Evolutionary conservation across 2,329 filamentous ascomycete genomes (phyloP), one percentile per base, ranked within the genome.

Genomic region (Beauveria brongniartii): DNA sequence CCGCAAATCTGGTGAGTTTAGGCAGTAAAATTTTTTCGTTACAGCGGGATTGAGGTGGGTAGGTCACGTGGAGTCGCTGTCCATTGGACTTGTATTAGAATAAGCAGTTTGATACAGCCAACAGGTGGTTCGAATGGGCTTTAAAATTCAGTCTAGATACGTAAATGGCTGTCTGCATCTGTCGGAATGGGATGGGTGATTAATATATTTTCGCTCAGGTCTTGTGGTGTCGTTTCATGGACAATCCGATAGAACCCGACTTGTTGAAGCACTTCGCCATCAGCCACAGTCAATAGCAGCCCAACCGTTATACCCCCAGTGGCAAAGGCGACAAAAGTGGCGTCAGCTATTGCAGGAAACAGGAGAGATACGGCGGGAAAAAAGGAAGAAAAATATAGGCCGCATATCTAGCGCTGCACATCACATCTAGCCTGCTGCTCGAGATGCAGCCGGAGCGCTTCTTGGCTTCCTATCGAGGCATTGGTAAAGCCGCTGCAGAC

Each of bases 191-290:
- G 7, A 41, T 34, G 28, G 18, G 16, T n/a, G 7, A 46, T 22
- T 47, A 26, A 47, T 55, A 44, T 12, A 12, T 14, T 24, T 7
- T 5, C 8, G 24, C 22, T 9, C 26, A 16, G 18, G 0, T 51
- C 5, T 14, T 41, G 34, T 30, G 14, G 20, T 14, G 20, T 26
- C n/a, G 30, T n/a, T 51, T 20, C 9, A 14, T 40, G 34, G 3
- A 3, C 46, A 43, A 58, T 47, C 55, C 55, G 55, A 58, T 30
- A 51, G 46, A 58, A 58, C 55, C 55, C 55, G 55, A 58, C 22
- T 43, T 43, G 24, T 14, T 47, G 34, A 58, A 51, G 28, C 46
- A 43, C 16, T 18, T 24, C n/a, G 37, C 40, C 18, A 14, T 26
- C 8, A 22, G 24, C 55, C 30, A 30, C 40, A n/a, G 55, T 57